A percentile compares a stretch with the other conserved stretches of the same genome.
These are phyloP conservation scores for Backusella sp. DNA, from an alignment of 192 early-diverging fungal species.

Conservation along the genomic window DNA sequence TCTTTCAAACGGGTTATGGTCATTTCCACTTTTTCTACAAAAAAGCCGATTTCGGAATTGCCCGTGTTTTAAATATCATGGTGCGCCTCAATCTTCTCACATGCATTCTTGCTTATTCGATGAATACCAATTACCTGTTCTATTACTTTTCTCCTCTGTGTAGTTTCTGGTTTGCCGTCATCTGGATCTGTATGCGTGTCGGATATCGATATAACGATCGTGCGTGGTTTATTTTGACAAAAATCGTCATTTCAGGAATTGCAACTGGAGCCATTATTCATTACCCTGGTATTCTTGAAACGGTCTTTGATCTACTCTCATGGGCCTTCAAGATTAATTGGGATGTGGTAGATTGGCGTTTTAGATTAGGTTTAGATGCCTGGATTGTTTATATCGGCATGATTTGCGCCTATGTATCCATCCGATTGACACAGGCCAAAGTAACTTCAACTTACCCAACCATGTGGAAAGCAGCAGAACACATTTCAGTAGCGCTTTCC, in stretches of 20 bases:
- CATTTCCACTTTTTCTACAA: slow-evolving; percentile 72
- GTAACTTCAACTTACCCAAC: slow-evolving; percentile 22
- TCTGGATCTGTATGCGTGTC: slow-evolving; percentile 68
- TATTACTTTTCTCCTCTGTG: slow-evolving; percentile 83
- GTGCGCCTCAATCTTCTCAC: slow-evolving; percentile 70
- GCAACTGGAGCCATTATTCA: slow-evolving; percentile 39
- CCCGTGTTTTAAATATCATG: slow-evolving; percentile 61
- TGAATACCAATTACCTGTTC: slow-evolving; percentile 68
- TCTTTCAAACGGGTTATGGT: slow-evolving; percentile 84
- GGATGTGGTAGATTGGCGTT: slow-evolving; percentile 67
- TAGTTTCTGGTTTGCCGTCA: slow-evolving; percentile 65
- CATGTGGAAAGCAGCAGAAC: slow-evolving; percentile 41
- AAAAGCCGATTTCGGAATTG: slow-evolving; percentile 65
- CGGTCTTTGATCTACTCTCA: slow-evolving; percentile 42
- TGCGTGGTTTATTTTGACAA: slow-evolving; percentile 47
- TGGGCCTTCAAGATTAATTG: slow-evolving; percentile 51
- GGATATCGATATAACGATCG: slow-evolving; percentile 46
- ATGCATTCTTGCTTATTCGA: slow-evolving; percentile 59
- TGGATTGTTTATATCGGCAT: slow-evolving; percentile 71
- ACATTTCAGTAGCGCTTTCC: slow-evolving; percentile 35
- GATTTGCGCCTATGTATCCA: slow-evolving; percentile 51
- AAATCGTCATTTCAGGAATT: slow-evolving; percentile 45
- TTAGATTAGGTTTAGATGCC: slow-evolving; percentile 67
- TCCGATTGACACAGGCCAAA: slow-evolving; percentile 43
- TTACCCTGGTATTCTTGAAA: slow-evolving; percentile 40